These are phyloP conservation scores for Oldenlandia corymbosa DNA, from an alignment of 257 asterid genomes.

Conservation along the genomic window DNA sequence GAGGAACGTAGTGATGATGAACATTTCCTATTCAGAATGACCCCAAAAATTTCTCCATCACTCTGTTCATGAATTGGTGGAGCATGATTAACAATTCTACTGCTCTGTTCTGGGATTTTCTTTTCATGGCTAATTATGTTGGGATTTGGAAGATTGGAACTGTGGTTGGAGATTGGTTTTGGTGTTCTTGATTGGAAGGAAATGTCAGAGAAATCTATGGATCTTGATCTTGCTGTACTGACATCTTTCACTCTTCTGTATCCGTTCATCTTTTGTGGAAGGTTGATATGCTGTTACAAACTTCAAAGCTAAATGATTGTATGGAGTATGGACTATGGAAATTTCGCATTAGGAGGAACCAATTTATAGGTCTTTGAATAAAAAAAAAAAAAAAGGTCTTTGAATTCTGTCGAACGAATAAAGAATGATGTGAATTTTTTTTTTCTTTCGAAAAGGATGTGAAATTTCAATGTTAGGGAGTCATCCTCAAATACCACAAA, in stretches of 20 bases:
- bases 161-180: not conserved
- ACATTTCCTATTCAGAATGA: constrained; percentile 25
- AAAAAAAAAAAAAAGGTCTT: no score
- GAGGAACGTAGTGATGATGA: not conserved
- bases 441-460: no score
- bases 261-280: constrained; percentile 18
- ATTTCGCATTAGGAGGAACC: not conserved
- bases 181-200: constrained; percentile 15
- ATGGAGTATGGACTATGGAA: not conserved
- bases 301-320: not conserved
- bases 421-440: no score
- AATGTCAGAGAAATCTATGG: constrained; percentile 23
- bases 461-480: no score
- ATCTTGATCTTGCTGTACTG: constrained; percentile 21
- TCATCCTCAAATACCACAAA: no score
- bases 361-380: no score
- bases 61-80: not conserved
- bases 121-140: not conserved
- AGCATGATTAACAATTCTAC: not conserved
- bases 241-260: constrained; percentile 23
- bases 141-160: not conserved
- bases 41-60: constrained; percentile 40
- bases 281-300: not conserved
- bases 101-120: not conserved
- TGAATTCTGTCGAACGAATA: no score